Conservation (phyloP, 192 early-diverging fungal genomes). For the Coemansia sp. region DNA sequence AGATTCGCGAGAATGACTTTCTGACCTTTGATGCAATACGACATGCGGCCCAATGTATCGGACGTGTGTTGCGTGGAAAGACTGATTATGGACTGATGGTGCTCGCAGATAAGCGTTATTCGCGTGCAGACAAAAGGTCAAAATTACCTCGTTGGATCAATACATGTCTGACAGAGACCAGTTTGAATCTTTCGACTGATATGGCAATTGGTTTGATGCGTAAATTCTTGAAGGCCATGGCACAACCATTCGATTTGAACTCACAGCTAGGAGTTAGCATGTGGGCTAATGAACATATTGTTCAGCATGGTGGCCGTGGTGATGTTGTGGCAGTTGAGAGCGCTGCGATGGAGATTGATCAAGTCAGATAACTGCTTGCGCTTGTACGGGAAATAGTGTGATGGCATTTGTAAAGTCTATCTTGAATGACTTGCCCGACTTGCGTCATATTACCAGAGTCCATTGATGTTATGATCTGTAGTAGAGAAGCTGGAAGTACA, state of each 20-base stretch:
- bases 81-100: conserved; percentile 99
- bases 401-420: not conserved
- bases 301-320: conserved; percentile 34
- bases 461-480: too few species aligned
- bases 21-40: conserved; percentile 98
- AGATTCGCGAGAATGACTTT: conserved; percentile 98
- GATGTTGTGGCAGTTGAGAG: conserved; percentile 3
- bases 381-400: too few species aligned
- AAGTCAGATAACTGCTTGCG: not conserved
- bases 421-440: too few species aligned
- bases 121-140: conserved; percentile 87
- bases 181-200: conserved; percentile 92
- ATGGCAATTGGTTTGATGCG: conserved; percentile 91
- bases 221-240: conserved; percentile 94
- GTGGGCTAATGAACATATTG: conserved; percentile 77
- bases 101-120: conserved; percentile 97
- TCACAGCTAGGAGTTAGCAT: conserved; percentile 85
- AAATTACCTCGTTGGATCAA: conserved; percentile 98
- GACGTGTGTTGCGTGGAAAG: conserved; percentile 95
- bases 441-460: too few species aligned
- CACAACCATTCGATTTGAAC: conserved; percentile 82
- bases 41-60: conserved; percentile 99
- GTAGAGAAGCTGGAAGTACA: too few species aligned
- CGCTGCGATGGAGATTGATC: conserved; percentile 21
- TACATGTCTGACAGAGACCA: conserved; percentile 82